These are phyloP conservation scores for Chloranthus sessilifolius DNA, from an alignment of 164 flowering plant species.

Conservation along the genomic window DNA sequence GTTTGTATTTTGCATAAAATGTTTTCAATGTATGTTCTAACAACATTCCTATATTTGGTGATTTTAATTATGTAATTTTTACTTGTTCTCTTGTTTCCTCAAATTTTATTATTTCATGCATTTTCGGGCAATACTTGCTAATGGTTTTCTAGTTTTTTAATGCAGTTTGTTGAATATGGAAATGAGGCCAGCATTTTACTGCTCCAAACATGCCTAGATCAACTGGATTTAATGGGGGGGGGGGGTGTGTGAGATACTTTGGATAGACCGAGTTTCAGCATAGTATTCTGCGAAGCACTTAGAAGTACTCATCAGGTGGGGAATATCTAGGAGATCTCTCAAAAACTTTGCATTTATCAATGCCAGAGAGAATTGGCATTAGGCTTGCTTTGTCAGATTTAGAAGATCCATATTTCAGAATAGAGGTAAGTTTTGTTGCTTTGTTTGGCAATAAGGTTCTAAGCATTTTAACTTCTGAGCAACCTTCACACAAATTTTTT, in stretches of 20 bases:
- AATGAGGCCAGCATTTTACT: constrained; percentile 61
- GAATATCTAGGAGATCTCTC: constrained; percentile 52
- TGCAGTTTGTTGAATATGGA: constrained; percentile 70
- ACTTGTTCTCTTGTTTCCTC: no score
- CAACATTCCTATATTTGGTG: no score
- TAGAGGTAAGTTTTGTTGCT: constrained; percentile 44
- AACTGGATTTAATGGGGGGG: constrained; percentile 31
- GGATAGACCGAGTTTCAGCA: constrained; percentile 60
- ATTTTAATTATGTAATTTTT: no score
- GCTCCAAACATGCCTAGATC: constrained; percentile 60
- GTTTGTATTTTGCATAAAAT: no score
- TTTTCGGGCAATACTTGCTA: no score
- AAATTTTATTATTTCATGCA: no score
- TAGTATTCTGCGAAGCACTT: constrained; percentile 57
- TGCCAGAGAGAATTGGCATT: constrained; percentile 62
- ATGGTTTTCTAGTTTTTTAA: no score
- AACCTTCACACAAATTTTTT: no score
- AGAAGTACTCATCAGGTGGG: constrained; percentile 34
- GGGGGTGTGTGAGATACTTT: constrained; percentile 46
- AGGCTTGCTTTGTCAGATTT: constrained; percentile 88
- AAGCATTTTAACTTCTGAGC: no score
- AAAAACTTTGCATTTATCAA: constrained; percentile 47
- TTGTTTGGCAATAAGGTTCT: not conserved
- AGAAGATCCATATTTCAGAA: constrained; percentile 43
- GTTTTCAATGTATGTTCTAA: no score